phyloP scores from a whole-genome alignment of 805 yeast genomes.

The Pichia sporocuriosa region DNA sequence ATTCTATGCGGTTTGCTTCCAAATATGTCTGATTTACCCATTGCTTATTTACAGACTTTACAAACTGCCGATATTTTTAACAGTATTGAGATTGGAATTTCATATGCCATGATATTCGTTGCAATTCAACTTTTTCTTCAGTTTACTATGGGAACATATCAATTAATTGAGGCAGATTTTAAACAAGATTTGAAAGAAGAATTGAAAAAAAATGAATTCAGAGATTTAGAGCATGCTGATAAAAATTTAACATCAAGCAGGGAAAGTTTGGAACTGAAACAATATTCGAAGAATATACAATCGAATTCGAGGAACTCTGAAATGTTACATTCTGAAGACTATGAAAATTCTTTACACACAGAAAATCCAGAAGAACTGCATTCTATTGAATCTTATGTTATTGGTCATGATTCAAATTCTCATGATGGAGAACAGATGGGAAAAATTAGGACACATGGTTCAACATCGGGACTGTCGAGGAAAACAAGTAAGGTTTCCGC shows the following conservation, averaged over 20 bases:
- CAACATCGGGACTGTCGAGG: not conserved
- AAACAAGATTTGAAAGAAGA: constrained; percentile 20
- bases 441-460: too few species aligned
- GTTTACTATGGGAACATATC: constrained; percentile 72
- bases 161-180: constrained; percentile 66
- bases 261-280: too few species aligned
- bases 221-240: too few species aligned
- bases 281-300: too few species aligned
- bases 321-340: too few species aligned
- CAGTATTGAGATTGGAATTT: constrained; percentile 64
- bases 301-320: too few species aligned
- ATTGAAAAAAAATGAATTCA: not conserved
- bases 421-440: too few species aligned
- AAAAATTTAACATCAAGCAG: too few species aligned
- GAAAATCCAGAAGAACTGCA: too few species aligned
- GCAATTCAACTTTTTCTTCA: constrained; percentile 60
- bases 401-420: too few species aligned
- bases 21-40: constrained; percentile 77
- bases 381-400: not conserved
- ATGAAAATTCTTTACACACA: too few species aligned
- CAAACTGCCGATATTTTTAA: constrained; percentile 57
- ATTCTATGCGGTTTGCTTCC: constrained; percentile 68
- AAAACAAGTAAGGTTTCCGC: constrained; percentile 3
- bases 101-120: constrained; percentile 75
- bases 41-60: constrained; percentile 73